Evolutionary conservation across 164 flowering plant species (phyloP), one percentile per base, ranked within the genome.

Genomic region (Berberis thunbergii): DNA sequence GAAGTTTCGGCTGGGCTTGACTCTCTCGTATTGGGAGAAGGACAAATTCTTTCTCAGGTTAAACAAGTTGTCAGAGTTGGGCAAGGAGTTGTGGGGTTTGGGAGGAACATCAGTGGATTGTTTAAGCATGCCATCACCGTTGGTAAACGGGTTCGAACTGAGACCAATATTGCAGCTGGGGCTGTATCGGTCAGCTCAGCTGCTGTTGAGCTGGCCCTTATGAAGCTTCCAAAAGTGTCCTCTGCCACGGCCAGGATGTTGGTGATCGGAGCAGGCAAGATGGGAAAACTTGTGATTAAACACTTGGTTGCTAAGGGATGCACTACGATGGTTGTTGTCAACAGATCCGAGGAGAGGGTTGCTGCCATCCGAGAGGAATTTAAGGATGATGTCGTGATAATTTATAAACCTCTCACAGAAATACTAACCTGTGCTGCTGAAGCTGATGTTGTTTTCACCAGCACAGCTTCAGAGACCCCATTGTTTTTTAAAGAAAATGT

Each of bases 121-220:
- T 94, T 94, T 79, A 87, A 91, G 78, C 85, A 84, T 67, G 99
- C 99, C 2, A 89, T 94, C 67, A 83, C 86, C 6, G 94, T 82
- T 4, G 99, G 99, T 13, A 91, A 91, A 78, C 76, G 94, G 53
- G 99, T 89, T 54, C 73, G 97, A 67, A 79, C 87, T 2, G 97
- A 91, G 75, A 88, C 96, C 49, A 94, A 85, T 66, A 88, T 94
- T 73, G 86, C 96, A 45, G 75, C 93, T 39, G 99, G 99, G 7
- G 96, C 99, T 45, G 96, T 94, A 59, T 94, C 99, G 13, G 96
- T 94, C 9, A 94, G 99, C 75, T 94, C 99, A 2, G 99, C 99
- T 65, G 96, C 97, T 49, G 99, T 94, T 41, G 99, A 94, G 67
- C 74, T 94, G 62, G 96, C 97, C 46, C 60, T 91, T 40, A 89